Base-by-base conservation (phyloP, 2,329 filamentous ascomycete genomes). In the Cladosporium austrohemisphaericum region DNA sequence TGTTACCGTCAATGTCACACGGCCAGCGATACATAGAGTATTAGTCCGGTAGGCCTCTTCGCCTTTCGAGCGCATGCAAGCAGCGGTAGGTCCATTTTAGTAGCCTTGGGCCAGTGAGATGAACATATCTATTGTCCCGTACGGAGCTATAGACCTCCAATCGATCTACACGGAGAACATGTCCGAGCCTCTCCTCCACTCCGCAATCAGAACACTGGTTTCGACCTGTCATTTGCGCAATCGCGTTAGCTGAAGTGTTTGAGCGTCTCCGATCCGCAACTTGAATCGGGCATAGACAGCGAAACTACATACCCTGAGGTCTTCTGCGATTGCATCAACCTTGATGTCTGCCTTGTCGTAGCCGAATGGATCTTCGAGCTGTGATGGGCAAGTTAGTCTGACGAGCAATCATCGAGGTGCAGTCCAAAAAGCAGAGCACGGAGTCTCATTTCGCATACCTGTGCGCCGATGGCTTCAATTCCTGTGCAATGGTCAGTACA, bases 271-370 rank as follows among this genome's bases (percentile, higher is more conserved):
- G n/a, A n/a, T n/a, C n/a, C n/a, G n/a, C 25, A 26, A 6, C 6
- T 11, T 6, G 11, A 26, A 26, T 6, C 25, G 11, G 25, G 25
- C 25, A 26, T 5, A 18, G n/a, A 18, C 5, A 5, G n/a, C 4
- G 32, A 35, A 35, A 16, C 11, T 8, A 28, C 38, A 11, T 31
- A 47, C 43, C 29, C 78, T 68, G 35, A 79, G 70, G 60, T 85
- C 81, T 55, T 81, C 79, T 2, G 80, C 77, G 41, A 84, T 78
- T 3, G 78, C 79, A 62, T 84, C 81, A 75, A 84, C 81, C 60
- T 83, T 83, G 65, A 85, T 84, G 60, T 84, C 81, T 50, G 83
- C 83, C 59, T 76, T 74, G 55, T 83, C 81, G 49, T 81, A 81
- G 2, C 81, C 81, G 60, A 85, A 84, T 1, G 81, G 81, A 60